Evolutionary conservation across 257 asterid species (phyloP).

Genomic region (Ehretia macrophylla): DNA sequence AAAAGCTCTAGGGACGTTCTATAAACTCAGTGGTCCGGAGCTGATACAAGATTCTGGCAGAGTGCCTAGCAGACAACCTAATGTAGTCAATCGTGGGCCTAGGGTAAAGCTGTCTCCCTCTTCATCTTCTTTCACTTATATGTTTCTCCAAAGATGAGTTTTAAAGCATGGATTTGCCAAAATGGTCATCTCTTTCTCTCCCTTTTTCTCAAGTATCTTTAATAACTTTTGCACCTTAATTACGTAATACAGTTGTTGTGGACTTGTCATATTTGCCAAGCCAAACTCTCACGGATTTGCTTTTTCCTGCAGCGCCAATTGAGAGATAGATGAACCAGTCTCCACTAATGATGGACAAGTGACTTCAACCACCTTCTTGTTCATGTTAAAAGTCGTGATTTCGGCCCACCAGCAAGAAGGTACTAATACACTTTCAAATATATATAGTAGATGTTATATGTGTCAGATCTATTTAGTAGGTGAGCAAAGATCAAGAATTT

Average conservation of each 20-base stretch:
- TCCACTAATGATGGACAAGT: no score
- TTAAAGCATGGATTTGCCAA: neutral
- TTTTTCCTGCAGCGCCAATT: slow-evolving; percentile 55
- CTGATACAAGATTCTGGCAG: slow-evolving; percentile 66
- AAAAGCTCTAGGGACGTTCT: slow-evolving; percentile 70
- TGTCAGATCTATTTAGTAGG: no score
- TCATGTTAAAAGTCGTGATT: no score
- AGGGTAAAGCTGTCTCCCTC: slow-evolving; percentile 47
- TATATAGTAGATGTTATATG: no score
- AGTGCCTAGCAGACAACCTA: slow-evolving; percentile 60
- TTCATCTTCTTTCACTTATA: slow-evolving; percentile 2
- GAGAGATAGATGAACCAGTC: slow-evolving; percentile 58
- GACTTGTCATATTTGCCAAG: no score
- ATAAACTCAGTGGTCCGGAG: slow-evolving; percentile 68
- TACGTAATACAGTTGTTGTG: neutral
- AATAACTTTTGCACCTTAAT: neutral
- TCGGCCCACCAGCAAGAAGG: no score
- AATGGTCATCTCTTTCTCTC: neutral
- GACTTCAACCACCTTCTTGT: no score
- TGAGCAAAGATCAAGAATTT: no score
- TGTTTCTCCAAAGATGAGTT: neutral
- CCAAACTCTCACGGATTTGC: slow-evolving; percentile 11
- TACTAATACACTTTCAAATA: no score
- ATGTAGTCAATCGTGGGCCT: slow-evolving; percentile 64
- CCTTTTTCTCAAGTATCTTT: neutral